These are phyloP conservation scores for Planoprotostelium fungivorum DNA, from an alignment of 78 protist genomes.

Conservation along the genomic window DNA sequence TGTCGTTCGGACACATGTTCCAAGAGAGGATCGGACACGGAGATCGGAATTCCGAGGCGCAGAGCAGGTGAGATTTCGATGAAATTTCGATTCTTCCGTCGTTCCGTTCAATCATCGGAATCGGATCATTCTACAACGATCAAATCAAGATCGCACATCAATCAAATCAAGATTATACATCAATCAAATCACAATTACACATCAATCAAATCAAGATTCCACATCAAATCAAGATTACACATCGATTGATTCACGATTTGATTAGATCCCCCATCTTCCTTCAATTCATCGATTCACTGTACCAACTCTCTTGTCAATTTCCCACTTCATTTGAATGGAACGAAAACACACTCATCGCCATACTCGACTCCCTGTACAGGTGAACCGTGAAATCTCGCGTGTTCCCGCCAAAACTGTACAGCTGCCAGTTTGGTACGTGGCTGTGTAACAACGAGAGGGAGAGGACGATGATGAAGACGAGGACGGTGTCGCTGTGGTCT, in stretches of 20 bases:
- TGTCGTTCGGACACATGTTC: constrained; percentile 86
- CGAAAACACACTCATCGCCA: constrained; percentile 50
- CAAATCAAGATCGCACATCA: neutral
- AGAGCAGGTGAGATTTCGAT: constrained; percentile 59
- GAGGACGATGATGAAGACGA: constrained; percentile 12
- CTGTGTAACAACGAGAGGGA: constrained; percentile 66
- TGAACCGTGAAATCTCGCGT: neutral
- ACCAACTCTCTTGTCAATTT: constrained; percentile 65
- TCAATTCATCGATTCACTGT: constrained; percentile 89
- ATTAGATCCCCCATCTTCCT: constrained; percentile 86
- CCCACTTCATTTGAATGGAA: constrained; percentile 87
- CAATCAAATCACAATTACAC: too few species aligned
- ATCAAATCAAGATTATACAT: too few species aligned
- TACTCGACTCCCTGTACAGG: constrained; percentile 20
- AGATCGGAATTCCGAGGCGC: constrained; percentile 6
- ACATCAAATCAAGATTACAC: too few species aligned
- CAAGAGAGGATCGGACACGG: constrained; percentile 48
- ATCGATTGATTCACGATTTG: too few species aligned
- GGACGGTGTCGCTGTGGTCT: constrained; percentile 49
- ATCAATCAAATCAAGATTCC: too few species aligned
- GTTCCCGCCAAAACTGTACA: neutral
- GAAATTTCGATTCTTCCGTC: constrained; percentile 75
- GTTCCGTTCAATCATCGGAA: constrained; percentile 8
- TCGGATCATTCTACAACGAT: neutral
- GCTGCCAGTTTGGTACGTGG: constrained; percentile 80